Conservation (phyloP, 78 protist species). For the Polysphondylium violaceum region DNA sequence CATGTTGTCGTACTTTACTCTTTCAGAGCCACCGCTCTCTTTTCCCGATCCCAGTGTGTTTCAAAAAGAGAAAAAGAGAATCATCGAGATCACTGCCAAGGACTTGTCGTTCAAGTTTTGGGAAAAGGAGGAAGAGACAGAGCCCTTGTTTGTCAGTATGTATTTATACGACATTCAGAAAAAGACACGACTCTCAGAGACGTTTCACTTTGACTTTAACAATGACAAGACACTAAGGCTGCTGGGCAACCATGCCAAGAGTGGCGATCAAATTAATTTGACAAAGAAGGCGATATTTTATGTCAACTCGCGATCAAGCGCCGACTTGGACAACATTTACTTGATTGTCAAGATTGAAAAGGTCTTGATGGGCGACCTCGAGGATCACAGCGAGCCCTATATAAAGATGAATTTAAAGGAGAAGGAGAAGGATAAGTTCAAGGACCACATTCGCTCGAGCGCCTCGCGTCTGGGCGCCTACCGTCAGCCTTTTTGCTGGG, state of each 20-base stretch:
- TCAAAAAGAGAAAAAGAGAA: slow-evolving; percentile 31
- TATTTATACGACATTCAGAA: slow-evolving; percentile 49
- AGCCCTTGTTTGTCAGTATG: slow-evolving; percentile 61
- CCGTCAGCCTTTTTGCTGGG: slow-evolving; percentile 78
- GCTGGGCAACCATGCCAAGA: not conserved
- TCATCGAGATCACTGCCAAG: slow-evolving; percentile 33
- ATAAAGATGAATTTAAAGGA: slow-evolving; percentile 45
- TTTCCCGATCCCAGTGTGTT: slow-evolving; percentile 18
- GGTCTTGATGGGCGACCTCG: slow-evolving; percentile 65
- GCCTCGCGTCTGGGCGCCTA: slow-evolving; percentile 45
- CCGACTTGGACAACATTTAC: slow-evolving; percentile 46
- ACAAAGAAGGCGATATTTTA: slow-evolving; percentile 35
- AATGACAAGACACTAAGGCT: slow-evolving; percentile 53
- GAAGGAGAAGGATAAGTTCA: slow-evolving; percentile 63
- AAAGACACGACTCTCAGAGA: slow-evolving; percentile 43
- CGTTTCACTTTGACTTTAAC: slow-evolving; percentile 58
- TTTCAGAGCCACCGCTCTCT: slow-evolving; percentile 39
- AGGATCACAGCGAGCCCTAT: slow-evolving; percentile 70
- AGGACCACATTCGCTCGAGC: slow-evolving; percentile 28
- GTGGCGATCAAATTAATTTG: not conserved
- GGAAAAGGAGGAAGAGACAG: slow-evolving; percentile 69
- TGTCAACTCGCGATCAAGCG: slow-evolving; percentile 12
- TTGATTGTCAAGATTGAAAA: slow-evolving; percentile 53
- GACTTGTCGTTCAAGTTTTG: slow-evolving; percentile 54
- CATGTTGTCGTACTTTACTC: slow-evolving; percentile 54